Percentiles rank a stretch among this genome's conserved stretches.
These are phyloP conservation scores for Trypanosoma theileri DNA, from an alignment of 208 protist genomes.

Conservation along the genomic window DNA sequence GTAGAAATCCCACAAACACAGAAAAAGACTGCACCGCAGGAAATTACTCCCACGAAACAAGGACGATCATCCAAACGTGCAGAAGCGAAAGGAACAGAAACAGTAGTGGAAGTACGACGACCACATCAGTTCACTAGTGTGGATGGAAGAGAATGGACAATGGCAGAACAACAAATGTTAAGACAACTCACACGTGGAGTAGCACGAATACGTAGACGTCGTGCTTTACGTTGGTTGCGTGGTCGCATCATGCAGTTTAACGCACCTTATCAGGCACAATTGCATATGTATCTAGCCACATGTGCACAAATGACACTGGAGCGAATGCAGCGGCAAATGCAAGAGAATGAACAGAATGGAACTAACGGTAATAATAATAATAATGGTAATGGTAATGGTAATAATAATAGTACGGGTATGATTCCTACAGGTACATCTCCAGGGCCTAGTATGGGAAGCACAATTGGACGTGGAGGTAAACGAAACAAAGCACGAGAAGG, in stretches of 20 bases:
- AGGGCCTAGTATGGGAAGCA: too few relatives aligned
- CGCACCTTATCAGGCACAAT: slow-evolving; percentile 54
- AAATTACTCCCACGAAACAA: background rate
- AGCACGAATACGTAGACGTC: slow-evolving; percentile 61
- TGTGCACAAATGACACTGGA: slow-evolving; percentile 33
- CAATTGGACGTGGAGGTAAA: too few relatives aligned
- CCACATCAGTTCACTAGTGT: slow-evolving; percentile 2
- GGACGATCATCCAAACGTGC: slow-evolving; percentile 7
- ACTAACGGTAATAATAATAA: background rate
- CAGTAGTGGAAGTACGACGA: background rate
- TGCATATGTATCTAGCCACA: slow-evolving; percentile 50
- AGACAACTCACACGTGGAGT: slow-evolving; percentile 67
- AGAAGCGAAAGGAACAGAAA: slow-evolving; percentile 9
- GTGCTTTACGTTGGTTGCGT: slow-evolving; percentile 43
- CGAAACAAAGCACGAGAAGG: background rate
- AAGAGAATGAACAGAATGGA: slow-evolving; percentile 4
- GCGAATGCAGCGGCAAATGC: slow-evolving; percentile 2
- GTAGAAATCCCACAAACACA: slow-evolving; percentile 1
- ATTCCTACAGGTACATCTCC: too few relatives aligned
- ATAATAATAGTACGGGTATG: background rate
- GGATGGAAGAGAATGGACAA: slow-evolving; percentile 37
- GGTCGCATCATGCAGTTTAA: slow-evolving; percentile 67
- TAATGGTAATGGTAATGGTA: background rate
- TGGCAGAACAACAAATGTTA: slow-evolving; percentile 67
- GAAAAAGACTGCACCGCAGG: slow-evolving; percentile 7